Evolutionary conservation across 345 rosid species (phyloP).

Genomic region (Psidium guajava): DNA sequence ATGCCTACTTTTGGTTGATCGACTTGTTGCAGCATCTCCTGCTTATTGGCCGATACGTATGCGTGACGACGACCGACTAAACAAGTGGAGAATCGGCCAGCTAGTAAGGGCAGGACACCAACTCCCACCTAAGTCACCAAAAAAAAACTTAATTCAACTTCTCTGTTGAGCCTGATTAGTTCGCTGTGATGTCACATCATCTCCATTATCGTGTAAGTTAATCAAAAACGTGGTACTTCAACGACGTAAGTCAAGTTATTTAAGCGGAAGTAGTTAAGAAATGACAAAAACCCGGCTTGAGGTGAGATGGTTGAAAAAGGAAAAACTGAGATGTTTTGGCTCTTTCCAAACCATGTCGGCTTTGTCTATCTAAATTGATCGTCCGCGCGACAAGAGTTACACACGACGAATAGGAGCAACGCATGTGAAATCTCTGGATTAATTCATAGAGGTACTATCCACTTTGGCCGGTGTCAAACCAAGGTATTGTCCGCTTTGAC

Average conservation of each 20-base stretch:
- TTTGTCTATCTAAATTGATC: neutral
- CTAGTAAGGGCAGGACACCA: neutral
- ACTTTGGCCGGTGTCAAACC: too few species aligned
- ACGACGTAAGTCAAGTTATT: neutral
- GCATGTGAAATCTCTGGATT: too few species aligned
- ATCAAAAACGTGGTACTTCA: neutral
- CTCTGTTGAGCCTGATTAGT: neutral
- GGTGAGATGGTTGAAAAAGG: neutral
- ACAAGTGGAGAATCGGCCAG: neutral
- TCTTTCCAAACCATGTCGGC: neutral
- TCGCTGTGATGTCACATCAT: neutral
- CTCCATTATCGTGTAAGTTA: neutral
- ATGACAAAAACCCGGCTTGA: neutral
- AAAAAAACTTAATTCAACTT: neutral
- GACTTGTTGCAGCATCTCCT: neutral
- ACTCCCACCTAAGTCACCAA: constrained; percentile 4
- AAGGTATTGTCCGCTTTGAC: too few species aligned
- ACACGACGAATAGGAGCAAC: neutral
- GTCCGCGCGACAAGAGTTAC: neutral
- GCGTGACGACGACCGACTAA: neutral
- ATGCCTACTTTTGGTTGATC: neutral
- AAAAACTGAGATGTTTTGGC: neutral
- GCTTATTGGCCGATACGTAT: neutral
- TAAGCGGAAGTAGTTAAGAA: neutral
- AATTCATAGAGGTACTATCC: too few species aligned